A percentile compares a stretch with the other conserved stretches of the same genome.
Evolutionary conservation across 2,329 filamentous ascomycete species (phyloP).

Genomic region (Colletotrichum salicis): DNA sequence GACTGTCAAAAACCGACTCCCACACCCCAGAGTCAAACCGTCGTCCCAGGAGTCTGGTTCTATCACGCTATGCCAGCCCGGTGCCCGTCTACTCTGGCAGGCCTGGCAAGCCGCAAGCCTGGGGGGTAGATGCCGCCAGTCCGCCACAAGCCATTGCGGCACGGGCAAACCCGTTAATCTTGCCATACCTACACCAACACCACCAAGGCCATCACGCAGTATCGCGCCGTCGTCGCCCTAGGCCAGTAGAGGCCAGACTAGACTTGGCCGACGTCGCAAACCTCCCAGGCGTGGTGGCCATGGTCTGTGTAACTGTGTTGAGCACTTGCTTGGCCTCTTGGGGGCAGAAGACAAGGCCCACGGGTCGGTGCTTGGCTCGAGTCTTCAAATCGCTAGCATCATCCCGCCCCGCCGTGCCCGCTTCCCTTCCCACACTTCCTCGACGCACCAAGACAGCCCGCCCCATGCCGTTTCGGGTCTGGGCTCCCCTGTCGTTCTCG

Average conservation of each 20-base stretch:
- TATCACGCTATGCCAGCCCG: slow-evolving; percentile 19
- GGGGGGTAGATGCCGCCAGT: slow-evolving; percentile 26
- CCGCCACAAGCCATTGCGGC: slow-evolving; percentile 32
- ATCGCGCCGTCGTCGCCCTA: neutral
- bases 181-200: neutral
- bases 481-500: slow-evolving; percentile 21
- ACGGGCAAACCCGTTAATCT: slow-evolving; percentile 26
- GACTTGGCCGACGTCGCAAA: slow-evolving; percentile 18
- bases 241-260: neutral
- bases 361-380: neutral
- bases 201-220: neutral
- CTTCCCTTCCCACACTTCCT: slow-evolving; percentile 12
- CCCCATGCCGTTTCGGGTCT: slow-evolving; percentile 14
- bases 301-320: neutral
- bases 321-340: too few species aligned
- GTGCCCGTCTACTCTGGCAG: slow-evolving; percentile 9
- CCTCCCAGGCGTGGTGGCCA: neutral
- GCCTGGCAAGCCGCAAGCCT: neutral
- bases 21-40: slow-evolving; percentile 6
- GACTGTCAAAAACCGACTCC: neutral
- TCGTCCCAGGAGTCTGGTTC: slow-evolving; percentile 30
- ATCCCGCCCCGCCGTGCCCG: slow-evolving; percentile 22
- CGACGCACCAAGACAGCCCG: slow-evolving; percentile 19
- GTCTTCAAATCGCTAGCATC: neutral
- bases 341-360: neutral